Evolutionary conservation across 441 rosid genomes (phyloP), one percentile per base, ranked within the genome.

Genomic region (Populus trichocarpa): DNA sequence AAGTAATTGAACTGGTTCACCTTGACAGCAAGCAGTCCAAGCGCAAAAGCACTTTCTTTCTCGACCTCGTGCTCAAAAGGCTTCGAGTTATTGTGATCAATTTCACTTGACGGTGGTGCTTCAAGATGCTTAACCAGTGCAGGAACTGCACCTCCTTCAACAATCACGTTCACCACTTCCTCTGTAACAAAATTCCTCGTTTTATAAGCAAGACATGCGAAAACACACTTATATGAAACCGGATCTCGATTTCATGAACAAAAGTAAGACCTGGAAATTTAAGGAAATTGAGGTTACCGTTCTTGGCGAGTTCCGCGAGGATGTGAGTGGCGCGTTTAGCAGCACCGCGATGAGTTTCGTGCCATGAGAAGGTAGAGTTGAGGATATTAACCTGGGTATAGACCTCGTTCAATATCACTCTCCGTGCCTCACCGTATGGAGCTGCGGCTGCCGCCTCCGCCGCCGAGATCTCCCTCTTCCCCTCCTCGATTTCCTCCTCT

Each of bases 61-160:
- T 96, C 99, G 3, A 94, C 97, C 81, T 96, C 98, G 18, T 96
- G 99, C 83, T 96, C 97, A 69, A 85, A 94, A 69, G 97, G 98
- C 89, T 80, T 92, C 30, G 79, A 50, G 80, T 74, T 79, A 59
- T 77, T 63, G 61, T 18, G 61, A 32, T 88, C 97, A 61, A 73
- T 88, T 63, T 89, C 97, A 63, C 61, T 79, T 9, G 53, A 85
- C 38, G 93, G 88, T 20, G 99, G 99, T 71, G 96, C 85, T 81
- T 90, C 93, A 6, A 96, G 89, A 88, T 96, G 99, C 89, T 89
- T 92, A 84, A 94, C 95, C 72, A 96, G 88, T 80, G 93, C 95
- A 59, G 97, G 95, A 84, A 92, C 92, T 11, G 97, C 98, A 0
- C 97, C 94, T 80, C 97, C 98, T 69, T 96, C 99, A 5, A 96